Evolutionary conservation across 257 asterid species (phyloP), one percentile per base, ranked within the genome.

Genomic region (Craterostigma plantagineum): DNA sequence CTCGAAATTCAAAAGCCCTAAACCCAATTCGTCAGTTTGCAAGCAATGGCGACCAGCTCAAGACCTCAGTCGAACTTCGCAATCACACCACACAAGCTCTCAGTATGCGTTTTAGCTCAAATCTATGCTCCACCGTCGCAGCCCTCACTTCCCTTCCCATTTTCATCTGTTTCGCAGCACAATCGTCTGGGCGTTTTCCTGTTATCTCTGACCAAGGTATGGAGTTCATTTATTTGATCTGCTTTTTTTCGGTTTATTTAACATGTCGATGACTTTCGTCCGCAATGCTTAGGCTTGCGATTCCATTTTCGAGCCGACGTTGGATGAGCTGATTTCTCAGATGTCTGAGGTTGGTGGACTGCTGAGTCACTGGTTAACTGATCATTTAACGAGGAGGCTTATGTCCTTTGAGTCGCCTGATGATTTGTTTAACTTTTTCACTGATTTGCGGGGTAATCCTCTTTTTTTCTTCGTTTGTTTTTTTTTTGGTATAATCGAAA

Each of bases 51-150:
- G 66, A 55, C 72, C 46, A 43, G 62, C 11, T 18, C 76, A 39
- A 84, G 72, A 68, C 66, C 84, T 7, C 69, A 75, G 61, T 63
- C 79, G 41, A 60, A 63, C 45, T 79, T 87, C 57, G 18, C 66
- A 34, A 33, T 87, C 51, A 76, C 98, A 0, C 98, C 98, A 9
- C 93, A 90, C 73, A 83, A 77, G 67, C 75, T 83, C 50, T 70
- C 93, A 36, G 60, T 83, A 35, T 77, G 98, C 76, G 64, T 79
- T 14, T 54, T 90, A 40, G 67, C 69, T 59, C 90, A 75, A 58
- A 69, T 69, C 30, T 90, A 68, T 62, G 91, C 98, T 45, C 93
- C 94, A 50, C 92, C 83, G 18, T 62, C 86, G 23, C 91, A 82
- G 62, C 55, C 34, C 61, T 63, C 93, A 30, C 50, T 65, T 34